Evolutionary conservation across 345 rosid genomes (phyloP).

Genomic region (Eucalyptus pauciflora): DNA sequence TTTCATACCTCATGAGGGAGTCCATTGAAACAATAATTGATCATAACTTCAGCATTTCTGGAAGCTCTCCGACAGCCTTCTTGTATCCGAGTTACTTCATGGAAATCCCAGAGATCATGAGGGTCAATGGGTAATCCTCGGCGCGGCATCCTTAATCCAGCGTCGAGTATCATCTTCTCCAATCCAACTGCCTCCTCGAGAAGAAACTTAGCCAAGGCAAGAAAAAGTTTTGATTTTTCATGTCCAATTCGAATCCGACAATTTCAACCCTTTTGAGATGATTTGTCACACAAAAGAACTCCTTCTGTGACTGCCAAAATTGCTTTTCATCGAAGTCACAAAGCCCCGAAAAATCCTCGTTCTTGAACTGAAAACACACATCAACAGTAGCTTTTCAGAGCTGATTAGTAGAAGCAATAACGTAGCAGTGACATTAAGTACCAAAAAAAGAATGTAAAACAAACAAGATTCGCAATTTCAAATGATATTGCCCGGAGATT

Average conservation of each 20-base stretch:
- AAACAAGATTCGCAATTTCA: background rate
- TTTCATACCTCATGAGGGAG: no score
- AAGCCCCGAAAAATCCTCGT: background rate
- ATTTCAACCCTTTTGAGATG: background rate
- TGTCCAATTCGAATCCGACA: background rate
- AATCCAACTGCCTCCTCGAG: background rate
- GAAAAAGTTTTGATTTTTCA: background rate
- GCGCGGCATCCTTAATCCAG: background rate
- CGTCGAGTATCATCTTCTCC: background rate
- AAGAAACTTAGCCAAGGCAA: background rate
- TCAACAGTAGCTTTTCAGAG: background rate
- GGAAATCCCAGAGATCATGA: background rate
- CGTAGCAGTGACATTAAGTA: background rate
- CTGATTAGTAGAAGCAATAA: background rate
- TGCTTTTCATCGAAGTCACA: background rate
- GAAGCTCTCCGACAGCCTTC: background rate
- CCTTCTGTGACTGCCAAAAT: background rate
- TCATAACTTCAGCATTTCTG: background rate
- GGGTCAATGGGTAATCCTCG: background rate
- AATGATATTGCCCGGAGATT: no score
- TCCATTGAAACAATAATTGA: background rate
- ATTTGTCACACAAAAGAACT: background rate
- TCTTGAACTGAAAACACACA: background rate
- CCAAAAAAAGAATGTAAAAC: background rate
- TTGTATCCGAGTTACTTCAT: background rate